Base-by-base conservation (phyloP, 1,284 basidiomycete species). In the Cryptococcus floricola region DNA sequence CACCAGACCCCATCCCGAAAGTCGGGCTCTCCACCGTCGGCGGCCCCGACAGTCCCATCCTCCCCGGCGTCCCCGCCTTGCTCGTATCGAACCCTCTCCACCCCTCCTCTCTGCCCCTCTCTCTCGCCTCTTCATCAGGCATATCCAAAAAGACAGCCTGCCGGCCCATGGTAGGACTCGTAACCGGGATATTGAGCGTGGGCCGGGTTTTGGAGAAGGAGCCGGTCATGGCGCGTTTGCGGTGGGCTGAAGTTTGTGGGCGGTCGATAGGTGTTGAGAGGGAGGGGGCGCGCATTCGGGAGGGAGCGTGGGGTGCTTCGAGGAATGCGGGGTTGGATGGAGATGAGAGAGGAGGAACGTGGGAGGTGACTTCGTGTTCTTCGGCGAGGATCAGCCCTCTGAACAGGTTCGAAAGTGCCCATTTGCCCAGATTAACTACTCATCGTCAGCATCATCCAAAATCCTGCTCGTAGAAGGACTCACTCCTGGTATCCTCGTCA, bases 401-500 rank as follows among this genome's bases (percentile, higher is more conserved):
- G 69, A 77, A 76, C 31, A 77, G 59, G 54, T 76, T 76, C 14
- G 70, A 71, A 25, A 78, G 57, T 2, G 72, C 65, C 62, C 75
- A 76, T 67, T 78, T 77, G 23, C 77, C 77, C 19, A 79, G 66
- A 55, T 77, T 78, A 56, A 79, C 73, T 70, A 50, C 4, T 46
- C 39, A 31, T 12, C n/a, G 8, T 19, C 19, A 39, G 37, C 18
- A 23, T 23, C 19, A 5, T 39, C 46, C 44, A 61, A 18, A 5
- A 38, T 10, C 19, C 10, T 19, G 19, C 45, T 5, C 28, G 12
- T 4, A 19, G n/a, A 8, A 37, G 38, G 9, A 84, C 88, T 71
- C 63, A 93, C 91, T 70, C 74, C 89, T 83, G 13, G 85, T 81
- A 68, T 98, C 94, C 48, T 93, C 90, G 48, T 80, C 83, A 8